Base-by-base conservation (phyloP, 345 rosid species). In the Brassica cretica region DNA sequence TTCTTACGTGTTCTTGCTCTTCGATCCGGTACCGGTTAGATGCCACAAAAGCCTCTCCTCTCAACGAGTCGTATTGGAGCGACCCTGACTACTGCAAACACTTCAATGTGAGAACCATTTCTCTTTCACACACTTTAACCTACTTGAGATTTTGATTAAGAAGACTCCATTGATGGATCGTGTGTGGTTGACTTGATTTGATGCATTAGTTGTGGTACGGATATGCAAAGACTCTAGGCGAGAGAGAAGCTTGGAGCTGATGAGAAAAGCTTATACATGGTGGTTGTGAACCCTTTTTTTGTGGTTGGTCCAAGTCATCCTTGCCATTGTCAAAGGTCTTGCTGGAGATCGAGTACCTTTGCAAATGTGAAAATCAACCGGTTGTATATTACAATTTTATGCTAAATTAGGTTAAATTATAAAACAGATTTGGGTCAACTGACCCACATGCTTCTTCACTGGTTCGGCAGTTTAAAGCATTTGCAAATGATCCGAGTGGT, bases 11-110 rank as follows among this genome's bases (percentile, higher is more conserved):
- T 53, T 93, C 98, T 46, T 94, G 96, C 80, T 89, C 97, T 16
- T 64, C 93, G 0, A 87, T 94, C 8, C 84, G 94, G 30, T 91
- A 91, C 73, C 88, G 91, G 1, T 81, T 80, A 8, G 93, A 93
- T 71, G 88, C 82, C 2, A 80, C 86, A 0, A 80, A 84, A 81
- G 81, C 76, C 59, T 89, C 88, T 7, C 89, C 95, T 4, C 95
- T 92, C 51, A 86, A 89, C 3, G 99, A 94, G 80, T 85, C 96
- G 0, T 94, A 94, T 14, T 94, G 99, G 99, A 91, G 87, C 37
- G 93, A 95, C 65, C 82, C 86, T 10, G 92, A 93, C 0, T 90
- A 89, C 68, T 95, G 98, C 88, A 87, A 87, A 81, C 83, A 39
- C 58, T 79, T 88, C 85, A 84, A 88, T 16, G 98, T 89, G 61